Conservation (phyloP, 1,139 yeast genomes). For the Blastobotrys raffinosifermentans region DNA sequence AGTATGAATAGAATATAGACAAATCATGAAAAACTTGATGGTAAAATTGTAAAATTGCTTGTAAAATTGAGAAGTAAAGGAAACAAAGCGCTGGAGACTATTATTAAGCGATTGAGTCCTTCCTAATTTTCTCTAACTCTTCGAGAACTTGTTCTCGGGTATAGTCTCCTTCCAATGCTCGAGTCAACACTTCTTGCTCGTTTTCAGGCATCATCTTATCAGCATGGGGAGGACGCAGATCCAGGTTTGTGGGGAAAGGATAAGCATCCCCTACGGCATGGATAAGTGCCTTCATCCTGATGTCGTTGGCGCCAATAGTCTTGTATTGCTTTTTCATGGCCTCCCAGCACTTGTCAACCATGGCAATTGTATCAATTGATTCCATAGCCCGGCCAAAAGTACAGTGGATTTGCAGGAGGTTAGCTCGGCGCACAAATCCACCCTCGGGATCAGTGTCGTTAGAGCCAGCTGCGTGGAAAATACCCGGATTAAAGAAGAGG, state of each 20-base stretch:
- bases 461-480: constrained; percentile 2
- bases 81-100: too few species aligned
- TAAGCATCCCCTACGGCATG: neutral
- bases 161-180: too few species aligned
- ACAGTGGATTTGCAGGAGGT: constrained; percentile 1
- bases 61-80: too few species aligned
- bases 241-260: neutral
- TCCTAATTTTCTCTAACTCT: too few species aligned
- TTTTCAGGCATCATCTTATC: neutral
- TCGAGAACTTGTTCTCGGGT: too few species aligned
- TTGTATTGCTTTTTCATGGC: neutral
- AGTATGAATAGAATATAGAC: too few species aligned
- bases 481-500: neutral
- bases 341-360: neutral
- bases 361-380: neutral
- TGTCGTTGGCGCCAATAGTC: neutral
- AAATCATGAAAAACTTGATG: too few species aligned
- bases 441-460: neutral
- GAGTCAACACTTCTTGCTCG: too few species aligned
- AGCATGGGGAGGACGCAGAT: neutral
- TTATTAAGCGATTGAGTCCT: too few species aligned
- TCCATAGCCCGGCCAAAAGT: constrained; percentile 2
- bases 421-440: neutral
- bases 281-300: neutral
- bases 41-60: too few species aligned